These are phyloP conservation scores for Candida succiphila DNA, from an alignment of 805 yeast species.

Conservation along the genomic window DNA sequence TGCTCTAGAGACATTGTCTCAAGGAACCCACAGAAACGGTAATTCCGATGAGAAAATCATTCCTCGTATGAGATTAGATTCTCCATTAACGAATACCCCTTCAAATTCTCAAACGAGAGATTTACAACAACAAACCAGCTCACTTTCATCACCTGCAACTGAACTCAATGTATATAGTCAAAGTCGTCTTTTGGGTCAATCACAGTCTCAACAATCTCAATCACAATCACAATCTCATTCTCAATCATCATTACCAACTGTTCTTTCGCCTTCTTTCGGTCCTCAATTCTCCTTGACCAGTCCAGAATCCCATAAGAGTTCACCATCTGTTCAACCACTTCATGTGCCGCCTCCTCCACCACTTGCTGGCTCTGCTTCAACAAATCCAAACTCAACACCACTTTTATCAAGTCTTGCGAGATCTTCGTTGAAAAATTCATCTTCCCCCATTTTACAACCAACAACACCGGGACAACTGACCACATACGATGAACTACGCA, in stretches of 20 bases:
- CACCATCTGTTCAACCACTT: not conserved
- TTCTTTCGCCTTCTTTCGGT: slow-evolving; percentile 22
- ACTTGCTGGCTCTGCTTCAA: too few species aligned
- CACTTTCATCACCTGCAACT: slow-evolving; percentile 22
- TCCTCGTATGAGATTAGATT: slow-evolving; percentile 22
- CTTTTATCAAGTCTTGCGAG: too few species aligned
- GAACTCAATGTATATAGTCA: slow-evolving; percentile 8
- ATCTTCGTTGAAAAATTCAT: too few species aligned
- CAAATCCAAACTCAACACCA: too few species aligned
- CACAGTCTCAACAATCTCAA: slow-evolving; percentile 9
- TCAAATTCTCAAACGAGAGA: not conserved
- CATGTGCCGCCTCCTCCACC: too few species aligned
- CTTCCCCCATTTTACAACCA: slow-evolving; percentile 1
- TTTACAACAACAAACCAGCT: slow-evolving; percentile 1
- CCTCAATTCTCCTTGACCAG: slow-evolving; percentile 18
- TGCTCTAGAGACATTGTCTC: slow-evolving; percentile 28
- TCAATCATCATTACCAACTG: not conserved
- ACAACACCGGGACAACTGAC: not conserved
- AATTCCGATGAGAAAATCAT: slow-evolving; percentile 13
- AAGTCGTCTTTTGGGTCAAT: slow-evolving; percentile 7
- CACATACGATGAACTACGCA: slow-evolving; percentile 34
- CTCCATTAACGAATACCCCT: slow-evolving; percentile 1
- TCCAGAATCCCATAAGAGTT: too few species aligned
- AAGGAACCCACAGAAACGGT: not conserved
- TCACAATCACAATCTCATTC: slow-evolving; percentile 8